A percentile compares a stretch with the other conserved stretches of the same genome.
phyloP scores from a whole-genome alignment of 2,329 filamentous ascomycete species.

The Talaromyces sp. region DNA sequence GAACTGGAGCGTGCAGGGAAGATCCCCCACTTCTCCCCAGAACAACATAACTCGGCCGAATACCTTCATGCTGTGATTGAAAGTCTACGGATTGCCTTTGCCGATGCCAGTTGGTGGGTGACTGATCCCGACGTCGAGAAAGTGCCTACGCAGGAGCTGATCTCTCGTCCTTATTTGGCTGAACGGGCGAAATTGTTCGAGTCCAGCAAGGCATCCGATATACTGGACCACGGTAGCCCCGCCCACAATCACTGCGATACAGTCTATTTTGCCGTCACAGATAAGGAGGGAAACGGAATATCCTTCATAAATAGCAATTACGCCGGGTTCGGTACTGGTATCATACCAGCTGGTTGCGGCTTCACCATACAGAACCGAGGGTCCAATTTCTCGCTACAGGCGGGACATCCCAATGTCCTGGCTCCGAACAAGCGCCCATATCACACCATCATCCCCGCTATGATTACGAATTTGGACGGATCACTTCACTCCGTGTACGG shows the following conservation, averaged over 20 bases:
- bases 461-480: constrained; percentile 77
- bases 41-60: constrained; percentile 75
- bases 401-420: constrained; percentile 72
- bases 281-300: constrained; percentile 79
- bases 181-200: constrained; percentile 63
- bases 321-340: constrained; percentile 75
- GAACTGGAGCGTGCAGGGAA: constrained; percentile 71
- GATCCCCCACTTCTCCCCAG: constrained; percentile 65
- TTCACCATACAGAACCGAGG: constrained; percentile 95
- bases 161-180: constrained; percentile 70
- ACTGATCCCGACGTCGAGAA: constrained; percentile 71
- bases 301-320: constrained; percentile 98
- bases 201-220: constrained; percentile 49
- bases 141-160: constrained; percentile 66
- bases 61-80: constrained; percentile 88
- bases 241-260: constrained; percentile 86
- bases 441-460: constrained; percentile 93
- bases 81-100: constrained; percentile 80
- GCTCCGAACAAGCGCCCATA: constrained; percentile 85
- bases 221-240: constrained; percentile 70
- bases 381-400: constrained; percentile 70
- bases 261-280: constrained; percentile 86
- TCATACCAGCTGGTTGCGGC: constrained; percentile 79
- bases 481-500: constrained; percentile 82
- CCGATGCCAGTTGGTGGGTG: constrained; percentile 86